Evolutionary conservation across 106 monocot genomes (phyloP).

Genomic region (Dioscorea alata): DNA sequence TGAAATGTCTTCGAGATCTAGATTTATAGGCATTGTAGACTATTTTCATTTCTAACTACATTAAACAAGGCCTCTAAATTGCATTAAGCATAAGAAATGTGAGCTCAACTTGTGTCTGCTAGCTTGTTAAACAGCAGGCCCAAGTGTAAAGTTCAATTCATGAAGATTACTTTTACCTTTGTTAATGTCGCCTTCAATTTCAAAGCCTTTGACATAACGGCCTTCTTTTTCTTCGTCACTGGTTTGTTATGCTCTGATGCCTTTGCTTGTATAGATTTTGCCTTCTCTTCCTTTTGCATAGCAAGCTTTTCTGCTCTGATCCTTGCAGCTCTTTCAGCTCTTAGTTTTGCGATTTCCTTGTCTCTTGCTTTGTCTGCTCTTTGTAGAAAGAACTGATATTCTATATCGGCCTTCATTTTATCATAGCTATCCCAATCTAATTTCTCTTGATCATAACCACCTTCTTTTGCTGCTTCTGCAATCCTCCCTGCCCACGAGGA

Average conservation of each 20-base stretch:
- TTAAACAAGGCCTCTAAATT: not conserved
- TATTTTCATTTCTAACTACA: not conserved
- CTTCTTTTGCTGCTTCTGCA: constrained; percentile 47
- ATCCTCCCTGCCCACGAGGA: constrained; percentile 33
- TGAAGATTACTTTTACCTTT: constrained; percentile 30
- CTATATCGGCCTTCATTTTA: constrained; percentile 48
- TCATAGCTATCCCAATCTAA: constrained; percentile 78
- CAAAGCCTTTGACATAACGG: constrained; percentile 23
- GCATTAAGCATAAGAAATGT: not conserved
- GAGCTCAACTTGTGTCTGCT: too few species aligned
- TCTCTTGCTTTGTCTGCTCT: constrained; percentile 37
- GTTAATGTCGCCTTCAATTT: constrained; percentile 44
- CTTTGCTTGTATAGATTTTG: constrained; percentile 21
- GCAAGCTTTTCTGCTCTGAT: constrained; percentile 34
- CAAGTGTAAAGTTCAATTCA: not conserved
- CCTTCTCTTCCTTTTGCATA: constrained; percentile 18
- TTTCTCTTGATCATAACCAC: constrained; percentile 37
- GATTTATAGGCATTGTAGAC: not conserved
- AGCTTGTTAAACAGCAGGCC: not conserved
- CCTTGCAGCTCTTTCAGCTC: constrained; percentile 37
- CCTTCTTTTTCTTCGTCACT: constrained; percentile 14
- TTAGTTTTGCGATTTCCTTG: constrained; percentile 40
- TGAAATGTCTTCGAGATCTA: not conserved
- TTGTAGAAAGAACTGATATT: constrained; percentile 16
- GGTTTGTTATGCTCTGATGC: constrained; percentile 16